Percentiles rank a stretch among this genome's conserved stretches.
phyloP scores from a whole-genome alignment of 1,284 basidiomycete species.

The Cryptococcus deneoformans region DNA sequence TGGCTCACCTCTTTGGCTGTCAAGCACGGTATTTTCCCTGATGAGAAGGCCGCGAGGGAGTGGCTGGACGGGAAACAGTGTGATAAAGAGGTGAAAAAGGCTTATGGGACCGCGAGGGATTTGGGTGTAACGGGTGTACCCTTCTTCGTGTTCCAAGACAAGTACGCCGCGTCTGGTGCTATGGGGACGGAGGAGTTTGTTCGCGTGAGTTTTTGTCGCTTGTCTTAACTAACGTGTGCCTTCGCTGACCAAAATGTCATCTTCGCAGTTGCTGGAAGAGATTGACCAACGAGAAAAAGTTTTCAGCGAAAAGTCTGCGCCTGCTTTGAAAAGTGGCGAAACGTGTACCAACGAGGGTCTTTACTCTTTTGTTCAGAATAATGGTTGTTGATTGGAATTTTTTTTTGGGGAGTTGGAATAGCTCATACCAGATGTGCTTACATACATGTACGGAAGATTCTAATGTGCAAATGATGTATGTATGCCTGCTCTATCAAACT shows the following conservation, averaged over 20 bases:
- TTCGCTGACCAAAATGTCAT: not conserved
- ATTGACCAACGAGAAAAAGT: slow-evolving; percentile 16
- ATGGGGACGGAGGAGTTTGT: slow-evolving; percentile 53
- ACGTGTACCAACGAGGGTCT: not conserved
- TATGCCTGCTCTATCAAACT: not conserved
- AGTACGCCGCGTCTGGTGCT: slow-evolving; percentile 49
- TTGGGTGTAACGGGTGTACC: slow-evolving; percentile 52
- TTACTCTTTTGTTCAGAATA: not conserved
- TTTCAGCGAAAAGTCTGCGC: slow-evolving; percentile 1
- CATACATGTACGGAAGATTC: not conserved
- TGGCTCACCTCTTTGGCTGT: slow-evolving; percentile 43
- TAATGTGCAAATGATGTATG: not conserved
- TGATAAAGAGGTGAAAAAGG: slow-evolving; percentile 40
- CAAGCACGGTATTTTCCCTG: slow-evolving; percentile 43
- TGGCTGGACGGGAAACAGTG: slow-evolving; percentile 36
- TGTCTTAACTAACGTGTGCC: not conserved
- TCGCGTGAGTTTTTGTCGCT: slow-evolving; percentile 36
- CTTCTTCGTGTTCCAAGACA: slow-evolving; percentile 50
- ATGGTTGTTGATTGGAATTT: not conserved
- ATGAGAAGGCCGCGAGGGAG: slow-evolving; percentile 24
- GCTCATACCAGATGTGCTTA: not conserved
- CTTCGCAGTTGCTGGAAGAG: slow-evolving; percentile 20
- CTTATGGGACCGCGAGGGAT: slow-evolving; percentile 32
- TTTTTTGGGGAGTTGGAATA: not conserved
- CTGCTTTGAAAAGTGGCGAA: not conserved